Percentiles rank a stretch among this genome's conserved stretches.
Evolutionary conservation across 1,284 basidiomycete genomes (phyloP).

Genomic region (Boletellus deceptivus): DNA sequence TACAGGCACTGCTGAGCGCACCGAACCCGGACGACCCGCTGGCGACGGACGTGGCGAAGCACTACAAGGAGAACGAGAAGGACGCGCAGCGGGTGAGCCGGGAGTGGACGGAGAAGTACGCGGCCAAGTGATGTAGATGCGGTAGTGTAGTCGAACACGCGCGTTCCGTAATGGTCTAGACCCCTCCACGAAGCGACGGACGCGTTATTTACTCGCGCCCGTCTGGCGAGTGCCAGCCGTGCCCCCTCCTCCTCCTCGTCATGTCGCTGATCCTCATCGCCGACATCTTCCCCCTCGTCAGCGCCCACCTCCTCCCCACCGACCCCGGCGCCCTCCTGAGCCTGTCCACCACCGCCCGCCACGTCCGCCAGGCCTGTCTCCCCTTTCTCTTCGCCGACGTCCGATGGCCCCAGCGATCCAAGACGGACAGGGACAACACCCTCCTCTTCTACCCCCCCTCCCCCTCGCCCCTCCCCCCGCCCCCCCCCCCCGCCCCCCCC

Average conservation of each 20-base stretch:
- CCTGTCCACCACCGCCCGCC: conserved; percentile 25
- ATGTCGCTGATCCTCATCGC: conserved; percentile 34
- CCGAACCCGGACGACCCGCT: conserved; percentile 99
- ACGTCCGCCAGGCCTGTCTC: conserved; percentile 31
- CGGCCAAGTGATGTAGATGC: conserved; percentile 31
- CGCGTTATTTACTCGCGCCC: too few species aligned
- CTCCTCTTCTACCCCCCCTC: conserved; percentile 30
- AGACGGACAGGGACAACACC: conserved; percentile 18
- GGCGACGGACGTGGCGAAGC: conserved; percentile 95
- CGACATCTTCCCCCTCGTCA: conserved; percentile 35
- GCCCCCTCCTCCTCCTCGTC: conserved; percentile 2
- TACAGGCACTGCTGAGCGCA: conserved; percentile 93
- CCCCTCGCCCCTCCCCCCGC: conserved; percentile 34
- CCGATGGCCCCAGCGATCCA: conserved; percentile 33
- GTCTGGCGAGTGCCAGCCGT: neutral
- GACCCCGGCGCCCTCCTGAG: conserved; percentile 16
- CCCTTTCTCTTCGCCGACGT: conserved; percentile 33
- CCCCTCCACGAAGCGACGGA: neutral
- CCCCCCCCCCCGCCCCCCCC: neutral
- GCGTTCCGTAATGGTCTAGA: conserved; percentile 24
- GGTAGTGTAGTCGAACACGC: conserved; percentile 5
- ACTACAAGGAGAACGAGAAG: conserved; percentile 97
- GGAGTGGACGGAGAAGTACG: conserved; percentile 91
- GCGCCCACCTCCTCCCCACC: conserved; percentile 23
- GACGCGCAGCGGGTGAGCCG: conserved; percentile 86